A percentile compares a stretch with the other conserved stretches of the same genome.
phyloP scores from a whole-genome alignment of 2,329 filamentous ascomycete genomes.

The Juglanconis juglandina region DNA sequence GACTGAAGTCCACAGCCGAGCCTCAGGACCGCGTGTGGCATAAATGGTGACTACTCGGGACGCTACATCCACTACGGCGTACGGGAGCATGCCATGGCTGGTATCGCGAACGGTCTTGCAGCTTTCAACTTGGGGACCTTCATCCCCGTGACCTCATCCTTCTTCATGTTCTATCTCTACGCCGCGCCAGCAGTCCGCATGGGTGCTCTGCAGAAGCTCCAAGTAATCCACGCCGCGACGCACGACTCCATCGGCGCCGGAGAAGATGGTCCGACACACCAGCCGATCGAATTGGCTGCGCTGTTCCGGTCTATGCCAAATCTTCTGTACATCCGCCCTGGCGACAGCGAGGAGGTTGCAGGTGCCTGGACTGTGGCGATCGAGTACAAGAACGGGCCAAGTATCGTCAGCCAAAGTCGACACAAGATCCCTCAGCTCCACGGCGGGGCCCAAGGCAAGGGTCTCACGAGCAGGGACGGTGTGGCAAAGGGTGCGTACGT shows the following conservation, averaged over 20 bases:
- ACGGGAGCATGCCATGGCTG: slow-evolving; percentile 59
- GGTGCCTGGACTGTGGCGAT: slow-evolving; percentile 43
- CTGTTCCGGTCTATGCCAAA: slow-evolving; percentile 55
- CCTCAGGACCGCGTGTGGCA: slow-evolving; percentile 21
- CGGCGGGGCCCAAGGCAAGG: background rate
- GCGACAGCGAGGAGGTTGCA: slow-evolving; percentile 49
- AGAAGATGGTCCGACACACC: slow-evolving; percentile 54
- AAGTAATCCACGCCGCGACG: slow-evolving; percentile 50
- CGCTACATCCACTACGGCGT: slow-evolving; percentile 60
- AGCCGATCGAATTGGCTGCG: slow-evolving; percentile 49
- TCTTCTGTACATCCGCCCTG: slow-evolving; percentile 49
- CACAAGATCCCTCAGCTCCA: slow-evolving; percentile 36
- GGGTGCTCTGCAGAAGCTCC: slow-evolving; percentile 47
- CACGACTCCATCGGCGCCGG: slow-evolving; percentile 53
- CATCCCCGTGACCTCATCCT: slow-evolving; percentile 50
- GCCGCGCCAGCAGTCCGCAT: slow-evolving; percentile 51
- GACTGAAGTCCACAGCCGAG: slow-evolving; percentile 15
- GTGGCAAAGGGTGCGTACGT: slow-evolving; percentile 40
- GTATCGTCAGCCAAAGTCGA: slow-evolving; percentile 42
- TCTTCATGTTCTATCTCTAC: slow-evolving; percentile 56
- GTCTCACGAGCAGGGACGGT: slow-evolving; percentile 30
- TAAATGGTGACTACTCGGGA: slow-evolving; percentile 46
- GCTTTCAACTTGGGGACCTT: slow-evolving; percentile 50
- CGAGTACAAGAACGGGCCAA: slow-evolving; percentile 29
- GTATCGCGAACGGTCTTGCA: slow-evolving; percentile 56